A percentile compares a stretch with the other conserved stretches of the same genome.
These are phyloP conservation scores for Exophiala calicioides DNA, from an alignment of 2,329 filamentous ascomycete species.

Conservation along the genomic window DNA sequence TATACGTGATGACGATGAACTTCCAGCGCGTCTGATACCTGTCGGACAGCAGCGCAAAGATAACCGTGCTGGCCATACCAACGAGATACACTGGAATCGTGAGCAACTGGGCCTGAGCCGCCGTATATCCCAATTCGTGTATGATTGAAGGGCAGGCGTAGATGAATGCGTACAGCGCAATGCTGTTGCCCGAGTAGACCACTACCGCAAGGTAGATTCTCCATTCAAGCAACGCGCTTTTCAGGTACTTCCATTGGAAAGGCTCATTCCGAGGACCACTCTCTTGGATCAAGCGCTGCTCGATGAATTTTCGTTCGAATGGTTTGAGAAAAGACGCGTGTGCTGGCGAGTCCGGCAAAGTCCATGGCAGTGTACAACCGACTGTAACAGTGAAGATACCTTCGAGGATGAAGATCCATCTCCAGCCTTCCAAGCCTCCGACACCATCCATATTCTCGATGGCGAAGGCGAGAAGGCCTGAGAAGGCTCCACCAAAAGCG, in stretches of 20 bases:
- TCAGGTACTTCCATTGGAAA: conserved; percentile 19
- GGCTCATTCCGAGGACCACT: conserved; percentile 29
- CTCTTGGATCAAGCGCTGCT: conserved; percentile 38
- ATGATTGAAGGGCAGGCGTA: conserved; percentile 24
- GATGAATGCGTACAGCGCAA: conserved; percentile 20
- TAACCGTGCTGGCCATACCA: conserved; percentile 33
- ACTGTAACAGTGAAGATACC: conserved; percentile 48
- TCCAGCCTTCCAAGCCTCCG: conserved; percentile 39
- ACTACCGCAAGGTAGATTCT: conserved; percentile 24
- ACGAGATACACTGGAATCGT: conserved; percentile 39
- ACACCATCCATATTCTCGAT: conserved; percentile 55
- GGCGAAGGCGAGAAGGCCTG: conserved; percentile 52
- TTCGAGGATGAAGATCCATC: conserved; percentile 54
- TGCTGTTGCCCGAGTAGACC: conserved; percentile 25
- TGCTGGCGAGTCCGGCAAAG: conserved; percentile 48
- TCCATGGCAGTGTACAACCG: conserved; percentile 42
- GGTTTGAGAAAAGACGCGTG: conserved; percentile 45
- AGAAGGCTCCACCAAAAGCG: conserved; percentile 54
- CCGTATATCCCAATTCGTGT: conserved; percentile 31
- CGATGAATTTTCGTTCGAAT: conserved; percentile 41
- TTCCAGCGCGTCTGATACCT: conserved; percentile 35
- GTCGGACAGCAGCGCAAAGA: conserved; percentile 34
- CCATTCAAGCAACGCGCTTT: conserved; percentile 21
- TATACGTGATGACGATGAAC: conserved; percentile 38
- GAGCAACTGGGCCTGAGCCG: conserved; percentile 24